Percentiles rank a stretch among this genome's conserved stretches.
Conservation (phyloP, 2,329 filamentous ascomycete genomes). For the Huntiella abstrusa region DNA sequence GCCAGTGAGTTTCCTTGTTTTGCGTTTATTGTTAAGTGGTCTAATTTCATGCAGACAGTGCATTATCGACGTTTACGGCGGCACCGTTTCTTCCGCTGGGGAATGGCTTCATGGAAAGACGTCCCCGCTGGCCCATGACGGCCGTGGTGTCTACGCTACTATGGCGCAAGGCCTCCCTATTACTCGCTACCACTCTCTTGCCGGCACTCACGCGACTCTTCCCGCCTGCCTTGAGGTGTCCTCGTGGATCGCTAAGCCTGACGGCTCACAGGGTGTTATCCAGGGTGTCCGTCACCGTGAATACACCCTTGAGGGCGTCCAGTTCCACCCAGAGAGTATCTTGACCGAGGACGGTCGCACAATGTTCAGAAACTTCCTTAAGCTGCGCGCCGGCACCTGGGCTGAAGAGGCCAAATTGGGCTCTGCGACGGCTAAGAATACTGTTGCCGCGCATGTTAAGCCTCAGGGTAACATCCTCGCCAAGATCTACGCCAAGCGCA, state of each 20-base stretch:
- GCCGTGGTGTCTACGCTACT: constrained; percentile 77
- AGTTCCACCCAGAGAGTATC: constrained; percentile 97
- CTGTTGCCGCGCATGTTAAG: constrained; percentile 31
- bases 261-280: constrained; percentile 68
- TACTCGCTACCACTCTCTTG: constrained; percentile 89
- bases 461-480: constrained; percentile 58
- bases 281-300: constrained; percentile 94
- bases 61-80: constrained; percentile 86
- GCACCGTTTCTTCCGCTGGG: constrained; percentile 76
- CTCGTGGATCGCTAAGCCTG: constrained; percentile 66
- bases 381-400: constrained; percentile 82
- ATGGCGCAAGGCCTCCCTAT: constrained; percentile 67
- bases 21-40: background rate
- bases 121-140: constrained; percentile 72
- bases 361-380: constrained; percentile 87
- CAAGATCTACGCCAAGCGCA: constrained; percentile 72
- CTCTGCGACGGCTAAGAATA: constrained; percentile 18
- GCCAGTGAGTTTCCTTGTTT: constrained; percentile 40
- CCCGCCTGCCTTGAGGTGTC: constrained; percentile 75
- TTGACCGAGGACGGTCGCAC: constrained; percentile 69
- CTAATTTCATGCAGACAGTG: constrained; percentile 46
- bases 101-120: constrained; percentile 98
- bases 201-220: constrained; percentile 73
- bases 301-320: constrained; percentile 80
- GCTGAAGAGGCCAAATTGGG: constrained; percentile 49